Evolutionary conservation across 148 eudicot genomes (phyloP), one percentile per base, ranked within the genome.

Genomic region (Beta vulgaris): DNA sequence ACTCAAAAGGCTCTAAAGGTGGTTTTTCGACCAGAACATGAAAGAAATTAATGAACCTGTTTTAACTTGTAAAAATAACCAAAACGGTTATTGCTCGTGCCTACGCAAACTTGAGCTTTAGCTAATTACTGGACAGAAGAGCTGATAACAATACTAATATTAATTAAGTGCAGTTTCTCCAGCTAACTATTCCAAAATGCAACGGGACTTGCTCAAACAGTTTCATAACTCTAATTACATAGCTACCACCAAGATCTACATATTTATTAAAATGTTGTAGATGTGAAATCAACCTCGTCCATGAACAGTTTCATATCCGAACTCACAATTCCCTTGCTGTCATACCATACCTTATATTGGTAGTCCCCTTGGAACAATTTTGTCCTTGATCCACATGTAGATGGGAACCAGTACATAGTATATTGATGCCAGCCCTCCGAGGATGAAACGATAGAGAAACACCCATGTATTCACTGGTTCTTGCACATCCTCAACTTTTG

Each of bases 331-430:
- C 74, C 42, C 40, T 36, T 51, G 46, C 48, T 64, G 42, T 34
- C 57, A 0, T 28, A 53, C n/a, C 19, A 32, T 53, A 26, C 77
- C 81, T 89, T 79, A 93, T 14, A 93, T 81, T 11, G 96, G 89
- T 71, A 80, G 70, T 57, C 87, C 93, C 86, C 91, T 85, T 8
- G 96, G 96, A 55, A 91, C 82, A 54, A 89, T 79, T 77, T 81
- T 88, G 78, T 93, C 93, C 70, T 93, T 93, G 82, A 93, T 86
- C 98, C 93, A 93, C 98, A 93, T 93, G 85, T 93, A 93, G 37
- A 93, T 83, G 29, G 96, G 98, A 71, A 91, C 83, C 72, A 90
- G 78, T 35, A 93, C 89, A 49, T 73, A 93, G 74, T 89, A 90
- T 16, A 87, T 43, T 23, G 85, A 88, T 34, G 98, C 98, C 80